A percentile compares a stretch with the other conserved stretches of the same genome.
These are phyloP conservation scores for Cichorium intybus DNA, from an alignment of 140 eudicot species.

Conservation along the genomic window DNA sequence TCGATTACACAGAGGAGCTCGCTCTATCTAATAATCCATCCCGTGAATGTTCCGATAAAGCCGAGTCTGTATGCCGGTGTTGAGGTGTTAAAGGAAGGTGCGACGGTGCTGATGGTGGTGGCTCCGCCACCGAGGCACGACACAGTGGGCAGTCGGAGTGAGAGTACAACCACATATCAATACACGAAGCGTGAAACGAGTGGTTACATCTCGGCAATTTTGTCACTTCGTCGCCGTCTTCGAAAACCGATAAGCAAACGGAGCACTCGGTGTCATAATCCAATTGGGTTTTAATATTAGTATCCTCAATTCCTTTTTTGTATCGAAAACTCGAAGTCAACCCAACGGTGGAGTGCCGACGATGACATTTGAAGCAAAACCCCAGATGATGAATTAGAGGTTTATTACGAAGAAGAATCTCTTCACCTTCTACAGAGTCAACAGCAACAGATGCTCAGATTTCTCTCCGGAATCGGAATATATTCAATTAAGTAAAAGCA, in stretches of 20 bases:
- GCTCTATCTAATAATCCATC: constrained; percentile 28
- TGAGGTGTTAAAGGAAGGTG: background rate
- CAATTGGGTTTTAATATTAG: background rate
- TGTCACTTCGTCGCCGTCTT: constrained; percentile 64
- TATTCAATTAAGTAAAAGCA: constrained; percentile 1
- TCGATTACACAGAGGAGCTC: background rate
- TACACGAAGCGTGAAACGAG: constrained; percentile 69
- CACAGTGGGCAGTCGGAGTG: constrained; percentile 74
- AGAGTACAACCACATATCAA: constrained; percentile 74
- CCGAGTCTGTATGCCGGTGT: constrained; percentile 2
- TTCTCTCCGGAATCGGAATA: constrained; percentile 11
- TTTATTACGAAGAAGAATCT: background rate
- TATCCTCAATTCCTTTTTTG: constrained; percentile 44
- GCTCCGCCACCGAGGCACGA: constrained; percentile 53
- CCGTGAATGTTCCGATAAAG: constrained; percentile 26
- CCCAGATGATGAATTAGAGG: constrained; percentile 39
- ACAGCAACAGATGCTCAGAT: constrained; percentile 13
- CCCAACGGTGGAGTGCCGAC: constrained; percentile 21
- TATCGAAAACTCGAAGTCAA: constrained; percentile 46
- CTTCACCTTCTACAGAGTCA: constrained; percentile 20
- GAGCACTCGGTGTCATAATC: constrained; percentile 39
- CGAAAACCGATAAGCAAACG: constrained; percentile 64
- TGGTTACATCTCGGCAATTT: constrained; percentile 54
- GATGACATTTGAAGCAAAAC: constrained; percentile 38
- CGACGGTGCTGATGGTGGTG: constrained; percentile 14